Base-by-base conservation (phyloP, 2,329 filamentous ascomycete genomes). In the Pyrenochaeta sp. region DNA sequence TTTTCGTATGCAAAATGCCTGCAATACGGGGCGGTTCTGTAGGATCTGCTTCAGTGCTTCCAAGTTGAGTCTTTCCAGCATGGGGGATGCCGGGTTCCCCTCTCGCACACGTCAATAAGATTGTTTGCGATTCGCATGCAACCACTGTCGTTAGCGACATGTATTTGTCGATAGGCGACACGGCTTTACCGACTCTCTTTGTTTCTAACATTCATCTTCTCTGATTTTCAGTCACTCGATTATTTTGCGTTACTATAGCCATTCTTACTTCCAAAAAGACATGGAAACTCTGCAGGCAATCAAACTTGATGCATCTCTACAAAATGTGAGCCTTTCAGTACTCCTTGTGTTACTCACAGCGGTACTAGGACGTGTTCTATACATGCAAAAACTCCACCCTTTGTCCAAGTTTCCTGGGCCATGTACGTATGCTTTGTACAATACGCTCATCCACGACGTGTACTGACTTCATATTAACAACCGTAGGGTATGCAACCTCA, bases 351-450 rank as follows among this genome's bases (percentile, higher is more conserved):
- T 60, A 18, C 39, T 53, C 11, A 45, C 45, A 33, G 48, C 60
- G 10, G 4, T 64, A 5, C 12, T 66, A 4, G 52, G 42, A n/a
- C 56, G 65, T 9, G 55, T 68, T 20, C 45, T 78, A 37, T 76
- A 79, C 59, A 69, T 66, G 56, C 70, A 75, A 27, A 78, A 68
- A 53, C 70, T 81, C 30, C 76, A 79, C 44, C 78, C 79, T 6
- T 66, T 81, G 0, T 61, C 73, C 9, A 72, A 72, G 32, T 79
- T 75, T 50, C 79, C 76, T 2, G 80, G 79, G 12, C 79, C 79
- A n/a, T 75, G 68, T 27, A 27, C 23, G 23, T 27, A 5, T 4
- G 23, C 4, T 9, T 9, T 9, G 9, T 27, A 27, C 23, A 27
- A 27, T 4, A 5, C 4, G 23, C 23, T 5, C 23, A 27, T 27